Percentiles rank a stretch among this genome's conserved stretches.
Conservation (phyloP, 2,329 filamentous ascomycete genomes). For the Mycogone perniciosa region DNA sequence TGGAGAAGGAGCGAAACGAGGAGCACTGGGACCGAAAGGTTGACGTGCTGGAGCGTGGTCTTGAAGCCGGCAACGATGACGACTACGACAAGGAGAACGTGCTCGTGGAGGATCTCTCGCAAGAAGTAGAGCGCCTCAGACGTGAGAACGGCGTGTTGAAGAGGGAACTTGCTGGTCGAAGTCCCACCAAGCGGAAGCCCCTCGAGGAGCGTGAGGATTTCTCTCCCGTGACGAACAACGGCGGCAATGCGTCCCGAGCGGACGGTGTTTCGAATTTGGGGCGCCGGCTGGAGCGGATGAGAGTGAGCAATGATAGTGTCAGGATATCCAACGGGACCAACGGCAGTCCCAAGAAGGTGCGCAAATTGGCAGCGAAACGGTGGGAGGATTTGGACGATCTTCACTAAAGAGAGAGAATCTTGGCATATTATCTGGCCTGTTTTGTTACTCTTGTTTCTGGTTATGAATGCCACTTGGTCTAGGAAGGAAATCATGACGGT, state of each 20-base stretch:
- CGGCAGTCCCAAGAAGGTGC: slow-evolving; percentile 48
- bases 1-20: slow-evolving; percentile 73
- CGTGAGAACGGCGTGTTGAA: slow-evolving; percentile 59
- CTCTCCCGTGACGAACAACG: slow-evolving; percentile 9
- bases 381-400: slow-evolving; percentile 43
- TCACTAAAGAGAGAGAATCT: neutral
- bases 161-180: slow-evolving; percentile 57
- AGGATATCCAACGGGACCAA: slow-evolving; percentile 21
- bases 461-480: slow-evolving; percentile 2
- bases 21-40: slow-evolving; percentile 86
- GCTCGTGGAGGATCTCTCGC: slow-evolving; percentile 56
- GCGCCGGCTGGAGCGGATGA: slow-evolving; percentile 44
- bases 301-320: slow-evolving; percentile 36
- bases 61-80: slow-evolving; percentile 39
- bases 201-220: slow-evolving; percentile 49
- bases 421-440: neutral
- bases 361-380: slow-evolving; percentile 40
- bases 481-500: no score
- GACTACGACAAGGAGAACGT: slow-evolving; percentile 59
- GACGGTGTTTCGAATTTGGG: slow-evolving; percentile 33
- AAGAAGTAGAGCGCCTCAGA: slow-evolving; percentile 64
- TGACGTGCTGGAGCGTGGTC: slow-evolving; percentile 51
- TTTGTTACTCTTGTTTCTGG: neutral
- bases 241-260: slow-evolving; percentile 8
- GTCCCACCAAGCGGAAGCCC: slow-evolving; percentile 54